Percentiles rank a stretch among this genome's conserved stretches.
Evolutionary conservation across 345 rosid genomes (phyloP).

Genomic region (Luvunga scandens): DNA sequence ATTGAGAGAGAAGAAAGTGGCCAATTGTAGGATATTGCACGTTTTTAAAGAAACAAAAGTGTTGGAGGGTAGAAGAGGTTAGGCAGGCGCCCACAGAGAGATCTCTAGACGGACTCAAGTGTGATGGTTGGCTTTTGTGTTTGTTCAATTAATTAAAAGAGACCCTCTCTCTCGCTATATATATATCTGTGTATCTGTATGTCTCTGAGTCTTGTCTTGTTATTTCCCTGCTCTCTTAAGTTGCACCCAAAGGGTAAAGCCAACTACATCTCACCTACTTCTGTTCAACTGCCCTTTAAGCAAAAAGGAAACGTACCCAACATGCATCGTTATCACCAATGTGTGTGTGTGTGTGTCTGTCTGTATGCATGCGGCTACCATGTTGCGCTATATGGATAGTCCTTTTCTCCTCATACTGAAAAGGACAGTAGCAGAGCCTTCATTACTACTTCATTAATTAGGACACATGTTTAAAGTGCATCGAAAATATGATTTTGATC

Average conservation of each 20-base stretch:
- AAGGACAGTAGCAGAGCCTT: neutral
- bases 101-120: neutral
- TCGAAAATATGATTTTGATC: neutral
- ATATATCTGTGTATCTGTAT: too few relatives aligned
- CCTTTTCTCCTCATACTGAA: neutral
- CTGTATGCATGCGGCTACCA: neutral
- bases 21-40: slow-evolving; percentile 10
- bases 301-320: slow-evolving; percentile 30
- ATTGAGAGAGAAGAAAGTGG: slow-evolving; percentile 21
- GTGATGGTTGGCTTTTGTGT: neutral
- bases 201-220: neutral
- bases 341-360: too few relatives aligned
- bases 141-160: neutral
- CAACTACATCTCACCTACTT: slow-evolving; percentile 68
- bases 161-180: neutral
- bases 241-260: slow-evolving; percentile 31
- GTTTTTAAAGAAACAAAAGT: slow-evolving; percentile 4
- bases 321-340: slow-evolving; percentile 38
- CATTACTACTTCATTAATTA: neutral
- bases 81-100: slow-evolving; percentile 39
- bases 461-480: slow-evolving; percentile 3
- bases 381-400: neutral
- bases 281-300: slow-evolving; percentile 57
- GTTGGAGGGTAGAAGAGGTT: slow-evolving; percentile 47
- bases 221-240: slow-evolving; percentile 9